Conservation (phyloP, 208 protist species). For the Trypanosoma congolense region DNA sequence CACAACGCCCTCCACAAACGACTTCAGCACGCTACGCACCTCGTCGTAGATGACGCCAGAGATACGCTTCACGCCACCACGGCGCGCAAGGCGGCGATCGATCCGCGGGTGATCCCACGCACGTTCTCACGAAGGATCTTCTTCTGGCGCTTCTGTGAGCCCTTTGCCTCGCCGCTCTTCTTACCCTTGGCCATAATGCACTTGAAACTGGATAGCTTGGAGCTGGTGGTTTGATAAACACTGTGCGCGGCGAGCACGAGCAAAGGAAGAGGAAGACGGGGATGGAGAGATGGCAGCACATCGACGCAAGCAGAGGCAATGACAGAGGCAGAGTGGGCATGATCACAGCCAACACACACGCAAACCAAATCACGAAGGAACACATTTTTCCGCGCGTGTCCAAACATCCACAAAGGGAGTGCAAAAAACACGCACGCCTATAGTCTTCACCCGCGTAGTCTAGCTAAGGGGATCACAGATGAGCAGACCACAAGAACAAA, state of each 20-base stretch:
- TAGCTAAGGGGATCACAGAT: no score
- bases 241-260: background rate
- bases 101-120: background rate
- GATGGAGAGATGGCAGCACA: background rate
- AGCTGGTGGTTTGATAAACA: background rate
- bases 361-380: no score
- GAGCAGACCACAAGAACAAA: no score
- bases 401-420: no score
- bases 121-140: background rate
- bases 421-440: no score
- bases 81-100: background rate
- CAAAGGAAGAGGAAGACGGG: background rate
- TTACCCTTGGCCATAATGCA: background rate
- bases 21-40: background rate
- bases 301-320: background rate
- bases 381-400: no score
- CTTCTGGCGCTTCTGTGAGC: background rate
- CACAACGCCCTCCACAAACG: background rate
- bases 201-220: background rate
- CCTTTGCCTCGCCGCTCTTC: background rate
- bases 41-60: constrained; percentile 1
- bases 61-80: background rate
- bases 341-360: no score
- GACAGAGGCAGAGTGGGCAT: no score
- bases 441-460: no score